Evolutionary conservation across 805 yeast genomes (phyloP), one percentile per base, ranked within the genome.

Genomic region (Metschnikowia shivogae): DNA sequence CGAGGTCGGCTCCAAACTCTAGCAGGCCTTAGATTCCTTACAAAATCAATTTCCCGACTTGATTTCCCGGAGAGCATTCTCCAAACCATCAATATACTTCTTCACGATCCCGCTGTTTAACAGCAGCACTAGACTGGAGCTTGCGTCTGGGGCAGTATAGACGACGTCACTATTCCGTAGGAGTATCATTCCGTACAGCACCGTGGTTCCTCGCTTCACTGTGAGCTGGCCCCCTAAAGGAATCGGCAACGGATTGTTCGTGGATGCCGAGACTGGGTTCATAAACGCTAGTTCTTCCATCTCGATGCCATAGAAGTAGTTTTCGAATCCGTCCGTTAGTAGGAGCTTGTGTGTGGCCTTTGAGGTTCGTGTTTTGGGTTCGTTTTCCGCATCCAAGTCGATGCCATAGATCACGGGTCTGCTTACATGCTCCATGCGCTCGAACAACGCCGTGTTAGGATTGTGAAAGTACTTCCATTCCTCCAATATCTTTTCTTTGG

Each of bases 391-490:
- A 5, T 77, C 81, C 35, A 75, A 55, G 51, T 78, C 57, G 11
- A 54, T 31, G 9, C 56, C 56, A 33, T 54, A 54, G 17, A 54
- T 65, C 2, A 83, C 74, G 26, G 78, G 76, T 17, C 79, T 63
- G 27, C 79, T 73, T 12, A 80, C 63, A 34, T 59, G 58, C 46
- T 56, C 52, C 39, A 82, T 60, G 22, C 83, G 62, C 60, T 84
- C 92, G 2, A 78, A 80, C 12, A 77, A 77, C 3, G 77, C 81
- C n/a, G 69, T 72, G 49, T 77, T 80, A 1, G 81, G 79, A 54
- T 84, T 81, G n/a, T 75, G 63, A 41, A 65, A 61, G 29, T 73
- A 73, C 19, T 64, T 65, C 61, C 85, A 65, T 5, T 72, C 76
- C 49, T 84, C 92, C 3, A 82, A 55, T 50, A 78, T 80, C n/a